These are phyloP conservation scores for Byssothecium circinans DNA, from an alignment of 2,329 filamentous ascomycete species.

Conservation along the genomic window DNA sequence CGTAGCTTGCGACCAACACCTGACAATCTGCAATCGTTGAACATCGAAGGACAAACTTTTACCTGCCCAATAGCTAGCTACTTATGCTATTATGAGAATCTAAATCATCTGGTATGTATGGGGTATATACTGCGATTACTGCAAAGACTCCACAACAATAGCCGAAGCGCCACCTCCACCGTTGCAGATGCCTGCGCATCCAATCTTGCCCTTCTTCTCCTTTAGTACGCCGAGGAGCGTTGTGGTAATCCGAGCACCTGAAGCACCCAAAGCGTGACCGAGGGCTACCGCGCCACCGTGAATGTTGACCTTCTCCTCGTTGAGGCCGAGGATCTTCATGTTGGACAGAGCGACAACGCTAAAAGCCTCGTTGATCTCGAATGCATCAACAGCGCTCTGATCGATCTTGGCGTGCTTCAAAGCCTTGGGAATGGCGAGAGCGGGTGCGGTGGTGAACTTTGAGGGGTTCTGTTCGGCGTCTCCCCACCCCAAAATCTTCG, in stretches of 20 bases:
- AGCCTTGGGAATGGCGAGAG: constrained; percentile 94
- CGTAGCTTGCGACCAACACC: no score
- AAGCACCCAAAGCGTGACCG: constrained; percentile 91
- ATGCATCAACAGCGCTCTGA: constrained; percentile 79
- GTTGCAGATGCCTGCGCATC: constrained; percentile 95
- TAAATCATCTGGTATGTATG: neutral
- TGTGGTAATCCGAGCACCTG: constrained; percentile 88
- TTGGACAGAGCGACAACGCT: constrained; percentile 95
- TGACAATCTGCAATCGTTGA: no score
- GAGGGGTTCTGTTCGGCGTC: constrained; percentile 88
- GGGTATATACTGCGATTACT: constrained; percentile 26
- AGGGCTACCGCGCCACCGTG: constrained; percentile 91
- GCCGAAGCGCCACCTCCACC: constrained; percentile 94
- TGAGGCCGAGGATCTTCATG: constrained; percentile 82
- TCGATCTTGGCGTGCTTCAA: constrained; percentile 89
- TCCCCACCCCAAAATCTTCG: constrained; percentile 96
- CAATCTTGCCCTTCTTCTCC: constrained; percentile 91
- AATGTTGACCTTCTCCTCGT: constrained; percentile 87
- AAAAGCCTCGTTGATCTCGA: constrained; percentile 99
- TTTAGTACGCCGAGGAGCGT: constrained; percentile 86
- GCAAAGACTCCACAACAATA: constrained; percentile 74
- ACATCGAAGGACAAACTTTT: no score
- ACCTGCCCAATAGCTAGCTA: no score
- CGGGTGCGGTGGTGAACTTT: constrained; percentile 93
- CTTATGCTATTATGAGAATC: neutral